Evolutionary conservation across 2,329 filamentous ascomycete genomes (phyloP).

Genomic region (Penicillium sp.): DNA sequence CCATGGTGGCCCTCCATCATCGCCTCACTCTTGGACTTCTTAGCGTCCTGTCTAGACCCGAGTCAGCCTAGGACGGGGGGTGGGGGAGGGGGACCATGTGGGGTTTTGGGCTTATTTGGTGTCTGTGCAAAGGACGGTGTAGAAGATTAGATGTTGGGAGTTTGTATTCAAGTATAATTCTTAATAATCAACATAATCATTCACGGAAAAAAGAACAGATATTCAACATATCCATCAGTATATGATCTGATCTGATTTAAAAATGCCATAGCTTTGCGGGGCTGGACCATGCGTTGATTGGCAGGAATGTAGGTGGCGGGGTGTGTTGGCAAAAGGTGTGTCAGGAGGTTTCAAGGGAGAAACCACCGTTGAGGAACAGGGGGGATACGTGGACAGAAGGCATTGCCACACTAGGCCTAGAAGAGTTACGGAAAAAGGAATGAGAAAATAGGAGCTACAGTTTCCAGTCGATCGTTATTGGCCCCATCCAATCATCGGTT

Average conservation of each 20-base stretch:
- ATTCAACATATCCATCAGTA: not conserved
- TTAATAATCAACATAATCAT: too few relatives aligned
- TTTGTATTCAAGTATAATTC: too few relatives aligned
- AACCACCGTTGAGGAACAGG: not conserved
- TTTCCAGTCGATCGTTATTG: constrained; percentile 5
- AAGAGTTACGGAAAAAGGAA: not conserved
- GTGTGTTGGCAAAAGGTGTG: constrained; percentile 13
- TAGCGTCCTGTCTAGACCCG: constrained; percentile 7
- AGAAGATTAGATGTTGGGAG: not conserved
- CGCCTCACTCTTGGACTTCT: constrained; percentile 4
- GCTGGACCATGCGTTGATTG: not conserved
- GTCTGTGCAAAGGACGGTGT: constrained; percentile 6
- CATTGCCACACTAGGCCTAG: constrained; percentile 7
- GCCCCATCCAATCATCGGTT: constrained; percentile 1
- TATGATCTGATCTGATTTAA: too few relatives aligned
- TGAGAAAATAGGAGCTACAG: not conserved
- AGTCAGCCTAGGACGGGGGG: not conserved
- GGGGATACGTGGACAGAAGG: constrained; percentile 6
- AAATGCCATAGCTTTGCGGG: constrained; percentile 1
- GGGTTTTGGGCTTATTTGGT: not conserved
- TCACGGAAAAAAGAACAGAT: not conserved
- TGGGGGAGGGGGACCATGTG: not conserved
- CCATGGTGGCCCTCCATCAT: constrained; percentile 12
- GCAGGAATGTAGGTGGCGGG: not conserved
- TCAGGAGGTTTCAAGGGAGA: constrained; percentile 12